phyloP scores from a whole-genome alignment of 208 protist genomes.

The Trypanosoma platydactyli region DNA sequence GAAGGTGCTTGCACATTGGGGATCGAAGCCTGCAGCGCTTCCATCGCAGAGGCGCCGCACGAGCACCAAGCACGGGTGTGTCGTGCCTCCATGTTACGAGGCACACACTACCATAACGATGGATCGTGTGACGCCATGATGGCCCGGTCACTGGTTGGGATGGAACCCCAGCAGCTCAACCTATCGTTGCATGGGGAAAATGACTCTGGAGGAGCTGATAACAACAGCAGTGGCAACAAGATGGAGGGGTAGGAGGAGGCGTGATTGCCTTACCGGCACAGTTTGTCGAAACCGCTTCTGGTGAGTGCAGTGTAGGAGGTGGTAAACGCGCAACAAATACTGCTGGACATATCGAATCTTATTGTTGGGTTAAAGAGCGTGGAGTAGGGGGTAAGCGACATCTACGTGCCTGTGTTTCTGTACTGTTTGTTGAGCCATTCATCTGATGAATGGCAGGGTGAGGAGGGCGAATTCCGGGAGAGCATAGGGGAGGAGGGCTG shows the following conservation, averaged over 20 bases:
- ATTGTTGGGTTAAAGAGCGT: too few relatives aligned
- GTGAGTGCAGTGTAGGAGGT: too few relatives aligned
- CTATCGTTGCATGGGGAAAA: not conserved
- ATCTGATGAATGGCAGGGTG: too few relatives aligned
- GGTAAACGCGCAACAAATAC: too few relatives aligned
- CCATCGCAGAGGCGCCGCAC: conserved; percentile 24
- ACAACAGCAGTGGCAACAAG: not conserved
- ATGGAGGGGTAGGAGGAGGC: not conserved
- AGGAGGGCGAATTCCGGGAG: too few relatives aligned
- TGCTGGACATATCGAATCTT: too few relatives aligned
- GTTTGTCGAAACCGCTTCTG: too few relatives aligned
- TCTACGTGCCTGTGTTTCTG: too few relatives aligned
- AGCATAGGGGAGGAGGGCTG: too few relatives aligned
- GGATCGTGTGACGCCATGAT: conserved; percentile 25
- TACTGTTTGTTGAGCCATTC: too few relatives aligned
- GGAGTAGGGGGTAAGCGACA: too few relatives aligned
- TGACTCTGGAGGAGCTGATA: not conserved
- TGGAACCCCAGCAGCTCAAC: conserved; percentile 3
- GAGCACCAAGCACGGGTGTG: conserved; percentile 17
- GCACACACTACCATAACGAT: not conserved
- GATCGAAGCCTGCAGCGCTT: conserved; percentile 13
- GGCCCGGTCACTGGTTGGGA: conserved; percentile 14
- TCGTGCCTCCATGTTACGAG: conserved; percentile 9
- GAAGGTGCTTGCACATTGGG: not conserved
- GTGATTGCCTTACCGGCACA: too few relatives aligned